Base-by-base conservation (phyloP, 306 rosid genomes). In the Rosa rugosa region DNA sequence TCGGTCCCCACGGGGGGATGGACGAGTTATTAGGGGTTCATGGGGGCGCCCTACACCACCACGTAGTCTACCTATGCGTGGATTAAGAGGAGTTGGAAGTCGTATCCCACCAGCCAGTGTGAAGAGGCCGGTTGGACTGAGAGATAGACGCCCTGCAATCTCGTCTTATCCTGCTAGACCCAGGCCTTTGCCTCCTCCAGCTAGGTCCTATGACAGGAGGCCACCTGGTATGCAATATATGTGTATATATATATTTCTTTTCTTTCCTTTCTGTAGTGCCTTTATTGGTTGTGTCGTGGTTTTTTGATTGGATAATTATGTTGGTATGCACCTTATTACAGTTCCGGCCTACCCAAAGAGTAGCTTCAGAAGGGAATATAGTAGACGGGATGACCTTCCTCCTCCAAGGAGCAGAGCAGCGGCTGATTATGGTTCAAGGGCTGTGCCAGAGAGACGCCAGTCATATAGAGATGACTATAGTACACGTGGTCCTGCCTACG, bases 171-270 rank as follows among this genome's bases (percentile, higher is more conserved):
- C 93, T 20, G 75, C 83, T 14, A 89, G 97, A 82, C 81, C 89
- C 72, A 90, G 98, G 86, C 92, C 89, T 0, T 38, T 91, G 79
- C 82, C 96, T 73, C 93, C 97, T 83, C 91, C 90, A 14, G 80
- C 87, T 34, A 91, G 99, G 89, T 83, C 97, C 63, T 93, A 93
- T 79, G 97, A 89, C 63, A 84, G 96, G 85, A 92, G 97, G 83
- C 91, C 89, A 36, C 90, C 92, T 76, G 94, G 99, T 95, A 91
- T 73, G 85, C 45, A 31, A 56, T 56, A 11, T 40, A 10, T 22
- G 9, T 22, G 4, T 27, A 27, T 1, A 57, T 11, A 62, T 27
- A 31, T 16, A 7, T 14, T 14, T 65, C n/a, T 18, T 13, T 27
- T 13, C 69, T 12, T 63, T 13, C 38, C 0, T 71, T 38, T 18